Percentiles rank a stretch among this genome's conserved stretches.
Conservation (phyloP, 1,284 basidiomycete genomes). For the Heterobasidion occidentale region DNA sequence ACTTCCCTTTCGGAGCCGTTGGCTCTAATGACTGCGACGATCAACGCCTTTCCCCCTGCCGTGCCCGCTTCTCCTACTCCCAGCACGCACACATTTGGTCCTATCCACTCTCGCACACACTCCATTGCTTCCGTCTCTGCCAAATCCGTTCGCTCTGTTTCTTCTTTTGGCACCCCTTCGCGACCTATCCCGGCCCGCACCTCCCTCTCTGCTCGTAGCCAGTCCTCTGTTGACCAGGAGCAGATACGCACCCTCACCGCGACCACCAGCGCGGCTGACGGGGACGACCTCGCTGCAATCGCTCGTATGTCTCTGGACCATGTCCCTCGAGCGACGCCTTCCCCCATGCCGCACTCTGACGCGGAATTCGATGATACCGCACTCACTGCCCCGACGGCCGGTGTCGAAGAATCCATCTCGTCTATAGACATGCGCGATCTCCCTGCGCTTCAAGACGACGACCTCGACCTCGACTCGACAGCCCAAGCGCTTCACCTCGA, state of each 20-base stretch:
- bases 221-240: not conserved
- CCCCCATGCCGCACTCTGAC: constrained; percentile 5
- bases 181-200: constrained; percentile 7
- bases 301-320: constrained; percentile 21
- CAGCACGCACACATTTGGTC: constrained; percentile 13
- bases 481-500: constrained; percentile 23
- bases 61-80: constrained; percentile 11
- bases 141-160: constrained; percentile 21
- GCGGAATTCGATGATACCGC: not conserved
- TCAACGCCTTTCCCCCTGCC: constrained; percentile 2
- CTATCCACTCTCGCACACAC: constrained; percentile 9
- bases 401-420: constrained; percentile 20
- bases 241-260: constrained; percentile 5
- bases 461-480: constrained; percentile 7
- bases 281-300: constrained; percentile 10
- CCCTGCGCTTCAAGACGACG: constrained; percentile 27
- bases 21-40: constrained; percentile 9
- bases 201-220: constrained; percentile 4
- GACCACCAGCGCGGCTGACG: constrained; percentile 5
- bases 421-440: constrained; percentile 37
- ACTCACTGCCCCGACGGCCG: not conserved
- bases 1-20: constrained; percentile 17
- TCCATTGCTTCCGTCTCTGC: constrained; percentile 15
- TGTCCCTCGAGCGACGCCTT: constrained; percentile 15
- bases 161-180: constrained; percentile 19